Evolutionary conservation across 2,329 filamentous ascomycete species (phyloP), one percentile per base, ranked within the genome.

Genomic region (Gremmenia infestans): DNA sequence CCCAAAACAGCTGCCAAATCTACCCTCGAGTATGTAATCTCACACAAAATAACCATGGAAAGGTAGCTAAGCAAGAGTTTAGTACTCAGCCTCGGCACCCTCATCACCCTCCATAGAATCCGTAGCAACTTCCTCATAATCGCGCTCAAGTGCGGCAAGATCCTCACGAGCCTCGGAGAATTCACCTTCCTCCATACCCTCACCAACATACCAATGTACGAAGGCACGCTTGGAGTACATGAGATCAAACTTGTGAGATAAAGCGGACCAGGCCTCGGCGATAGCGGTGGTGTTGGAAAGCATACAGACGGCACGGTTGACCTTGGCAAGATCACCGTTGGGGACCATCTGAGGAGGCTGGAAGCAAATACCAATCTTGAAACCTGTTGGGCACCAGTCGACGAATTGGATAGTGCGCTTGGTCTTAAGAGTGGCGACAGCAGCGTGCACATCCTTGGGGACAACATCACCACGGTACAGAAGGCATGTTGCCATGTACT

Each of bases 201-300:
- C 94, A 80, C 94, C 94, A 72, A 99, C 94, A 71, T 97, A 99
- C 94, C 94, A 99, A 81, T 99, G 94, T 64, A 99, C 94, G 79
- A 99, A 99, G 61, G 94, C 94, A 81, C 94, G 94, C 88, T 99
- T 99, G 76, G 91, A 95, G 87, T 97, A 97, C 94, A 99, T 99
- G 74, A 99, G 90, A 73, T 99, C 94, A 81, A 99, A 99, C 81
- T 99, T 99, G 84, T 88, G 85, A 60, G 91, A 95, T 64, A 99
- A 85, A 65, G 91, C 91, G 63, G 89, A 92, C 94, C 94, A 99
- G 63, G 94, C 94, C 80, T 97, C 93, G 71, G 93, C 89, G 71
- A 99, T 99, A 71, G 94, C 93, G 52, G 94, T 99, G 68, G 94
- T 99, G 85, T 99, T 95, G 78, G 89, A 93, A 63, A 99, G 82